Evolutionary conservation across 2,329 filamentous ascomycete species (phyloP), one percentile per base, ranked within the genome.

Genomic region (Neofusicoccum parvum): DNA sequence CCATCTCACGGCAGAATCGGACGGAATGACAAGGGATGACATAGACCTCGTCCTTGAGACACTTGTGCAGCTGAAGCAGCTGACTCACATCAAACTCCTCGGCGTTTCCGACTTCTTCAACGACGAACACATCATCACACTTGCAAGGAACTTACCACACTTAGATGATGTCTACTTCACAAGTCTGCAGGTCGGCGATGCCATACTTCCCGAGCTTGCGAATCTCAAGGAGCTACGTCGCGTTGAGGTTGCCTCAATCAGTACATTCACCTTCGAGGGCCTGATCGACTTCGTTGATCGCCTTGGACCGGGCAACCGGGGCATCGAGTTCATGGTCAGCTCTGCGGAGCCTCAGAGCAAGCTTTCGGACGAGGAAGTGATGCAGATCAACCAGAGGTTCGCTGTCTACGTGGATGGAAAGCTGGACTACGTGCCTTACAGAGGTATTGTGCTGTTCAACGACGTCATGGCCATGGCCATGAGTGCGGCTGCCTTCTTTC

Each of bases 141-240:
- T 90, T 15, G 79, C 83, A 27, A 67, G 72, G 1, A 73, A 78
- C 10, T 75, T 88, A 10, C 75, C 75, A 0, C 71, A 79, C 15
- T 79, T 91, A 0, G 85, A 88, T 68, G 82, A 86, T 12, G 74
- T 90, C 14, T 82, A 80, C 50, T 82, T 90, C 56, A 83, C 81
- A 49, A 87, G 87, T 9, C 80, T 82, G 49, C 83, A 84, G 15
- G 74, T 85, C 23, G 80, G 83, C 5, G 83, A 87, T 67, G 78
- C 80, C 23, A 76, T 85, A 11, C 80, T 83, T 65, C 71, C 72
- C 39, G 71, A 73, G 3, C 72, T 87, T 12, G 79, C 83, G 11
- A 72, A 73, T 5, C 76, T 89, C 49, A 72, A 73, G 3, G 78
- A 82, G 37, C 75, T 90, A 41, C 83, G 81, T 51, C 79, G 75